Base-by-base conservation (phyloP, 805 yeast genomes). In the Zygosaccharomyces bisporus region DNA sequence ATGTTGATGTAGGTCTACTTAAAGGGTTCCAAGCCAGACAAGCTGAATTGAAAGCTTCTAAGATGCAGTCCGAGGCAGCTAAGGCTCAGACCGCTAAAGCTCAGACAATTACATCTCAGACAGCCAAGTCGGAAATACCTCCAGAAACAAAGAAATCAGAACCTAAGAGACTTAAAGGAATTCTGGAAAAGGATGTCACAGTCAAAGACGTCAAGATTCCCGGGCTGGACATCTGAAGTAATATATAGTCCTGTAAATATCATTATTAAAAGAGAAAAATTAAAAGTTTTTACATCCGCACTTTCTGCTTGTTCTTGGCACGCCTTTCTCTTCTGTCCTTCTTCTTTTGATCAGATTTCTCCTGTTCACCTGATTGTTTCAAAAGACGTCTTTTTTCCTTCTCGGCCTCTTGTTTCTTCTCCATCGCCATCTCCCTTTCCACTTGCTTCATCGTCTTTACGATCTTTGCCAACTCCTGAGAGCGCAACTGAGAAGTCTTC, bases 311-410 rank as follows among this genome's bases (percentile, higher is more conserved):
- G 67, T 75, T 81, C 68, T 71, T 75, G 62, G 70, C 69, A 68
- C 86, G 86, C 71, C 88, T 81, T 62, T 82, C 86, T 66, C 81
- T 87, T 72, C 83, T 87, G 55, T 86, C 95, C 53, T 73, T 72
- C 65, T 83, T 87, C 70, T 83, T 86, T 70, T 79, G 81, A 52
- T 85, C 91, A 34, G 76, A 65, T 69, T 84, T 86, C 53, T 80
- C 80, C 69, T 85, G 93, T 57, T 82, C 88, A 49, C 87, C 83
- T 36, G 83, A 73, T 59, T 85, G 68, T 52, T 73, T 74, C 51
- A 76, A 57, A 43, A 71, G 69, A 52, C 83, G 83, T 67, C 79
- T 80, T 56, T 77, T 80, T 56, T 76, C 77, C 58, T 76, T 82
- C 56, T 76, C 80, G 51, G 77, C 79, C 66, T 83, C 86, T 24